These are phyloP conservation scores for Arabidopsis arenosa DNA, from an alignment of 345 rosid species.

Conservation along the genomic window DNA sequence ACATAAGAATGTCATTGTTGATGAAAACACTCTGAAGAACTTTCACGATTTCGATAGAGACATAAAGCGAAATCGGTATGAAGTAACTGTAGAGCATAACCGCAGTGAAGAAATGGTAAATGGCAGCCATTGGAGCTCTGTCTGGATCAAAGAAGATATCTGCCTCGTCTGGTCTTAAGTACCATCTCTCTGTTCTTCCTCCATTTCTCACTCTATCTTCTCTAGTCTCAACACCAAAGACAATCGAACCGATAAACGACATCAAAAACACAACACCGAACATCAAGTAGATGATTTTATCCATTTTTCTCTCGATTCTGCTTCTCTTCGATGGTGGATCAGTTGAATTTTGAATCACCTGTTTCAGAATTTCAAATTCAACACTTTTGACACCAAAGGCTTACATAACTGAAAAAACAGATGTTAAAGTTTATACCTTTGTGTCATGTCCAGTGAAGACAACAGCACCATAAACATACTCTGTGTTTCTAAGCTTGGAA, in stretches of 20 bases:
- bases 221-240: conserved; percentile 76
- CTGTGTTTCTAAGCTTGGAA: conserved; percentile 89
- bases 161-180: conserved; percentile 83
- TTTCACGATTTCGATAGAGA: conserved; percentile 91
- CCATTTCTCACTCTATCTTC: conserved; percentile 55
- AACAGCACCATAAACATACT: conserved; percentile 80
- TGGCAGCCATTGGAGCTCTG: conserved; percentile 66
- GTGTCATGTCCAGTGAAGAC: conserved; percentile 92
- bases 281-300: conserved; percentile 72
- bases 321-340: conserved; percentile 96
- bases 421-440: conserved; percentile 41
- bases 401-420: not conserved
- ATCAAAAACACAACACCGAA: conserved; percentile 68
- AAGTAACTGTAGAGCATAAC: conserved; percentile 87
- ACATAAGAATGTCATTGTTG: conserved; percentile 82
- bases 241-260: conserved; percentile 68
- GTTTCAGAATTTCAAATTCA: conserved; percentile 1
- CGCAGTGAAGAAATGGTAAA: conserved; percentile 75
- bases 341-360: conserved; percentile 93
- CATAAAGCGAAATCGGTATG: conserved; percentile 93
- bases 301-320: conserved; percentile 84
- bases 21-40: conserved; percentile 91
- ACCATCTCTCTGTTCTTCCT: conserved; percentile 92
- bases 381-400: not conserved
- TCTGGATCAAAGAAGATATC: conserved; percentile 70